Conservation (phyloP, 179 eudicot species). For the Patellifolia procumbens region DNA sequence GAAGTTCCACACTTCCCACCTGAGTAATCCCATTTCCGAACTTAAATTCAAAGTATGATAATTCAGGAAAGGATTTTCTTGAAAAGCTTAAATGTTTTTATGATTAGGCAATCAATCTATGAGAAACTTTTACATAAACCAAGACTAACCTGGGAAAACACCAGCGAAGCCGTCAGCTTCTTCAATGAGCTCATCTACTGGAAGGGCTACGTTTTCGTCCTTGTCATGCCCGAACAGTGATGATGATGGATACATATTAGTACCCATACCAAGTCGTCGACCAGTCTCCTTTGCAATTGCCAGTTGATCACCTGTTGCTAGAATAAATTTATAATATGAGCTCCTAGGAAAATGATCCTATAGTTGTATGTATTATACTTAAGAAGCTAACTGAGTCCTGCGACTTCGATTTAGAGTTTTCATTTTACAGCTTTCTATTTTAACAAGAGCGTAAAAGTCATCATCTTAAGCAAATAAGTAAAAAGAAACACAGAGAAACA, state of each 20-base stretch:
- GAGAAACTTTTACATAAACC: background rate
- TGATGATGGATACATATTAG: slow-evolving; percentile 81
- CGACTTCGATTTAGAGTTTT: background rate
- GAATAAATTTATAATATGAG: background rate
- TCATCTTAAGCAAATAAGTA: no score
- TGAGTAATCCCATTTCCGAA: background rate
- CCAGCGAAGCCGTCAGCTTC: slow-evolving; percentile 92
- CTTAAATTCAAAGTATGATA: background rate
- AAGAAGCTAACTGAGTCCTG: background rate
- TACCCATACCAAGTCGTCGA: slow-evolving; percentile 84
- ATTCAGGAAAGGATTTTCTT: background rate
- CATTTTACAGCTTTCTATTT: no score
- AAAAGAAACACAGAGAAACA: background rate
- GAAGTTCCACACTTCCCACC: no score
- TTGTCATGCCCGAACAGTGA: slow-evolving; percentile 57
- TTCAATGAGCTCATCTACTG: slow-evolving; percentile 72
- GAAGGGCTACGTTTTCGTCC: slow-evolving; percentile 55
- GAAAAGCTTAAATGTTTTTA: background rate
- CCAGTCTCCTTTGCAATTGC: slow-evolving; percentile 95
- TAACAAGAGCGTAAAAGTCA: no score
- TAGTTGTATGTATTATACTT: no score
- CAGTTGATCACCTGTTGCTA: slow-evolving; percentile 64
- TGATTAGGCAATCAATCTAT: background rate
- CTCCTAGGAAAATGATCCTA: no score
- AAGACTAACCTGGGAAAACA: slow-evolving; percentile 70